Evolutionary conservation across 441 rosid genomes (phyloP).

Genomic region (Pelargonium citronellum): DNA sequence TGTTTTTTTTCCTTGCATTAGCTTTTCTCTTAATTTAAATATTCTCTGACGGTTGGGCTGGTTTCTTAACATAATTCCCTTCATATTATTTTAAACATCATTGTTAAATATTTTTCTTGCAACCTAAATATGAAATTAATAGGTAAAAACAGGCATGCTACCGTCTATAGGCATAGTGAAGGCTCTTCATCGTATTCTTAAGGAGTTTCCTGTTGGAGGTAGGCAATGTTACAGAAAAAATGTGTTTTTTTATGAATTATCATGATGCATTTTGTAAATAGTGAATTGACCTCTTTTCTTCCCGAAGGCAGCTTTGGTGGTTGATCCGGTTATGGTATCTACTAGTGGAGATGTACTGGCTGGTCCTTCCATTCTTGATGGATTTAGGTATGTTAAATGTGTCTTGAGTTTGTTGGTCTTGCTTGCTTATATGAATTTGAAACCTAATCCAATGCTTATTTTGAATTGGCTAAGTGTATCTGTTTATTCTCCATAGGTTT

Average conservation of each 20-base stretch:
- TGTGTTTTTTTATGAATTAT: background rate
- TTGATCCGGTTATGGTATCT: constrained; percentile 98
- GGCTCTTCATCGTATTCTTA: constrained; percentile 49
- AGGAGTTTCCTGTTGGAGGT: constrained; percentile 65
- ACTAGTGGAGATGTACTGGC: constrained; percentile 94
- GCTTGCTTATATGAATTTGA: background rate
- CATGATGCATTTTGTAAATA: constrained; percentile 16
- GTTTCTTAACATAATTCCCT: no score
- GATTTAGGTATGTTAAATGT: constrained; percentile 44
- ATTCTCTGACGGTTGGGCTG: no score
- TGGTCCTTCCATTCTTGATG: constrained; percentile 64
- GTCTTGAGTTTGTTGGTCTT: background rate
- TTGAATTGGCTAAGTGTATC: no score
- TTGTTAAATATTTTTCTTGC: constrained; percentile 7
- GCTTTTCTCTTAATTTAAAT: no score
- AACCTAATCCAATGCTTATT: no score
- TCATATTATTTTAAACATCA: background rate
- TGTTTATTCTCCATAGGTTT: no score
- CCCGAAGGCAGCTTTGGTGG: constrained; percentile 79
- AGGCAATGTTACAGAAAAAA: constrained; percentile 16
- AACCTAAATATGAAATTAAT: constrained; percentile 9
- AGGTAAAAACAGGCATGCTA: constrained; percentile 95
- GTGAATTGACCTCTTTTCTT: constrained; percentile 30
- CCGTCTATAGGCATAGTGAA: constrained; percentile 62
- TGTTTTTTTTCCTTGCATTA: no score